Conservation (phyloP, 306 rosid genomes). For the Ammopiptanthus mongolicus region DNA sequence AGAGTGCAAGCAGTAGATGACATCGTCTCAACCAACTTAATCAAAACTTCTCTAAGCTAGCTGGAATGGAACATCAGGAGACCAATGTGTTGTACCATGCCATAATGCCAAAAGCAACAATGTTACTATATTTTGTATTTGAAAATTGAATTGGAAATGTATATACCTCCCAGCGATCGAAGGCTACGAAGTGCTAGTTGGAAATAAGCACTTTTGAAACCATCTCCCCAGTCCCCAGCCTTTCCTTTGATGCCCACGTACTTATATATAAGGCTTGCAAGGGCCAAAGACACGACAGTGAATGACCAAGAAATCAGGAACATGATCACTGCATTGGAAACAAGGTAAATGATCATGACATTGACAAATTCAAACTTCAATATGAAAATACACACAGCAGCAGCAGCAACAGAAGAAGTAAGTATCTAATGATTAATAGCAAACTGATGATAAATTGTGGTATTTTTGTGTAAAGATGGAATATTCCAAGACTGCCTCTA, state of each 20-base stretch:
- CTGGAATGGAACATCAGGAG: not conserved
- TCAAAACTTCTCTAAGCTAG: not conserved
- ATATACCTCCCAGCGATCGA: constrained; percentile 91
- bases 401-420: constrained; percentile 4
- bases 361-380: constrained; percentile 8
- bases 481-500: not conserved
- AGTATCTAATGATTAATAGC: constrained; percentile 7
- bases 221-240: constrained; percentile 99
- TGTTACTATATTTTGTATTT: not conserved
- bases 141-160: constrained; percentile 11
- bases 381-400: not conserved
- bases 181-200: constrained; percentile 98
- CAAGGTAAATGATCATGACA: constrained; percentile 16
- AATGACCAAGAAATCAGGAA: constrained; percentile 98
- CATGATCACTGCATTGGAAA: constrained; percentile 83
- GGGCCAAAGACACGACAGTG: constrained; percentile 90
- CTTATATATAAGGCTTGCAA: constrained; percentile 94
- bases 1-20: not conserved
- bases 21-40: not conserved
- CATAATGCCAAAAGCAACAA: constrained; percentile 7
- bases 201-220: constrained; percentile 99
- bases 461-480: not conserved
- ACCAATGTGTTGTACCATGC: not conserved
- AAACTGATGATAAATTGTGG: not conserved
- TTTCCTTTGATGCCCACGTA: constrained; percentile 94